Percentiles rank a stretch among this genome's conserved stretches.
These are phyloP conservation scores for Penicillium diatomitis DNA, from an alignment of 495 filamentous ascomycete genomes.

Conservation along the genomic window DNA sequence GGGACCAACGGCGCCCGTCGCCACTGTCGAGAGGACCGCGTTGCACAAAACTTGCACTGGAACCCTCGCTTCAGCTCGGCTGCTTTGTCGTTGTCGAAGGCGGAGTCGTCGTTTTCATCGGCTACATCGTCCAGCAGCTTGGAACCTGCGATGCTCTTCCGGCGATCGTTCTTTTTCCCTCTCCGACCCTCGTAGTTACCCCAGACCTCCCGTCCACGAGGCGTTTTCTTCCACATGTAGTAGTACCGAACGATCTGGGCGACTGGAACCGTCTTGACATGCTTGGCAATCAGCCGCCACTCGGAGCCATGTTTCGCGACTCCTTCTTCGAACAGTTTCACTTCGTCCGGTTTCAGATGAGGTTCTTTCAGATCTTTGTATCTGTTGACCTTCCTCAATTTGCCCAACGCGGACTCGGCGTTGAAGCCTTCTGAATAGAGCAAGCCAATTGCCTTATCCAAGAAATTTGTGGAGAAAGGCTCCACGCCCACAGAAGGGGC, in stretches of 20 bases:
- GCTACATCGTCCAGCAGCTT: conserved; percentile 88
- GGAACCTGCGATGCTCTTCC: conserved; percentile 41
- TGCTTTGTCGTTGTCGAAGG: conserved; percentile 89
- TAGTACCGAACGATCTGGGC: conserved; percentile 83
- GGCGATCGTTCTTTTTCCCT: conserved; percentile 73
- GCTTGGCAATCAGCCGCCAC: conserved; percentile 69
- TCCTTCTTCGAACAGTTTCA: conserved; percentile 86
- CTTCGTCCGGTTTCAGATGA: conserved; percentile 63
- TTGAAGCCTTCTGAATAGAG: conserved; percentile 67
- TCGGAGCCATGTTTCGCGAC: conserved; percentile 90
- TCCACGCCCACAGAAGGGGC: conserved; percentile 56
- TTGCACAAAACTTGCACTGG: conserved; percentile 88
- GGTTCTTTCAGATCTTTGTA: conserved; percentile 80
- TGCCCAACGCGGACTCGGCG: conserved; percentile 59
- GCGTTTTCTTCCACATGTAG: conserved; percentile 97
- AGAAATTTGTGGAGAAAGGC: conserved; percentile 69
- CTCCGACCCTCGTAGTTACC: conserved; percentile 76
- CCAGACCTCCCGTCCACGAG: conserved; percentile 79
- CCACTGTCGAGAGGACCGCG: conserved; percentile 78
- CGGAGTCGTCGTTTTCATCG: conserved; percentile 88
- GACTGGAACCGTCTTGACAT: conserved; percentile 65
- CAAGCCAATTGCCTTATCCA: conserved; percentile 73
- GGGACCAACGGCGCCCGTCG: conserved; percentile 71
- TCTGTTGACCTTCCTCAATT: conserved; percentile 55
- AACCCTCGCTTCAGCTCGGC: conserved; percentile 68